These are phyloP conservation scores for Scedosporium minutisporum DNA, from an alignment of 2,329 filamentous ascomycete species.

Conservation along the genomic window DNA sequence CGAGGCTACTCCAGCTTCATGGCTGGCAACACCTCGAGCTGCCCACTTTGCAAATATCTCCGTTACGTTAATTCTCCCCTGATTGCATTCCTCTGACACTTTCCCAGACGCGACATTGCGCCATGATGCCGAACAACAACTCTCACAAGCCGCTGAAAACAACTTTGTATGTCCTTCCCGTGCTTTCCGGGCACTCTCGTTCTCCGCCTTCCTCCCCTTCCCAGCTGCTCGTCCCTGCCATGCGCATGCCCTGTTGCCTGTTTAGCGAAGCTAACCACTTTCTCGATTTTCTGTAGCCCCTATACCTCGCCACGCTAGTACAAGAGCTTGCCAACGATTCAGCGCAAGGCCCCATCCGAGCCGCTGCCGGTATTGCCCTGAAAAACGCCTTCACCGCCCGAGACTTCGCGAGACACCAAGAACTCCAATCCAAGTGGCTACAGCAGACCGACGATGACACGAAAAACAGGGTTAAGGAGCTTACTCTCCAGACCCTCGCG, in stretches of 20 bases:
- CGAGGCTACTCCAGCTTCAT: neutral
- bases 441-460: slow-evolving; percentile 70
- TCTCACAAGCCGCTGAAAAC: slow-evolving; percentile 81
- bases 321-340: slow-evolving; percentile 89
- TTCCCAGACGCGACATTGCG: slow-evolving; percentile 68
- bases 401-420: slow-evolving; percentile 76
- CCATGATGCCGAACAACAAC: slow-evolving; percentile 87
- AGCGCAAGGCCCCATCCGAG: slow-evolving; percentile 73
- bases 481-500: slow-evolving; percentile 78
- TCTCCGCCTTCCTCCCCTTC: slow-evolving; percentile 9
- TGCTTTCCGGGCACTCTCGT: neutral
- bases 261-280: neutral
- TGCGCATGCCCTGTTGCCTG: neutral
- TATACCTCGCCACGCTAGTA: slow-evolving; percentile 86
- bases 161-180: slow-evolving; percentile 65
- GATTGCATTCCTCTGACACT: slow-evolving; percentile 23
- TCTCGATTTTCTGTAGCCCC: slow-evolving; percentile 48
- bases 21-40: slow-evolving; percentile 6
- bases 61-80: neutral
- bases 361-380: slow-evolving; percentile 87
- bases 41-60: slow-evolving; percentile 4
- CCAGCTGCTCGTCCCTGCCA: slow-evolving; percentile 2
- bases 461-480: slow-evolving; percentile 79
- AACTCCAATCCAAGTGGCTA: slow-evolving; percentile 90
- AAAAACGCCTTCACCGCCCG: slow-evolving; percentile 97